phyloP scores from a whole-genome alignment of 2,329 filamentous ascomycete genomes.

The Fusarium compactum region DNA sequence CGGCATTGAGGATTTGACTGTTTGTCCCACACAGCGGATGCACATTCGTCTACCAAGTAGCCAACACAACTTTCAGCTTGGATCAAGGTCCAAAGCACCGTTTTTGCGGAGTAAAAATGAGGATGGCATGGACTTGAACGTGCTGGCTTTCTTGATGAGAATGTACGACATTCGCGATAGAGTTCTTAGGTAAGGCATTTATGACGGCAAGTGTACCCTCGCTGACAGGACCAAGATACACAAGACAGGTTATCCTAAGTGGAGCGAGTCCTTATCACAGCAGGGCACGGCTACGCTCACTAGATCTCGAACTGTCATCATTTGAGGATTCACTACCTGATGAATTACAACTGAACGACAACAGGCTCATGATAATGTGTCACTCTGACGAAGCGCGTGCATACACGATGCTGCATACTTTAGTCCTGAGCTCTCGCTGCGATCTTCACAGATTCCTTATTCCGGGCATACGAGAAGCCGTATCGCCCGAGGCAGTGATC shows the following conservation, averaged over 20 bases:
- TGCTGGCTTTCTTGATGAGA: slow-evolving; percentile 35
- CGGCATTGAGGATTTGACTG: slow-evolving; percentile 47
- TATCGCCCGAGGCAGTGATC: slow-evolving; percentile 23
- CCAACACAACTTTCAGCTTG: slow-evolving; percentile 45
- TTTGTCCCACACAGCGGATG: slow-evolving; percentile 43
- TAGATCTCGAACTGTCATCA: slow-evolving; percentile 35
- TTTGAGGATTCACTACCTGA: slow-evolving; percentile 38
- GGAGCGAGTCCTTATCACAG: slow-evolving; percentile 35
- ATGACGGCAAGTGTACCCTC: too few species aligned
- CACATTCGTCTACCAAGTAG: slow-evolving; percentile 45
- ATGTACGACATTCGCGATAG: slow-evolving; percentile 42
- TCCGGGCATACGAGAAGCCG: slow-evolving; percentile 41
- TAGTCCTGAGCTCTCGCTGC: slow-evolving; percentile 38
- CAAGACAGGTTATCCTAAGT: slow-evolving; percentile 30
- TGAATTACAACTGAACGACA: slow-evolving; percentile 33
- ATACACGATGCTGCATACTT: slow-evolving; percentile 39
- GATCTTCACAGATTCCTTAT: slow-evolving; percentile 47
- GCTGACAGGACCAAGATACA: slow-evolving; percentile 25
- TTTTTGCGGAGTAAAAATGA: slow-evolving; percentile 25
- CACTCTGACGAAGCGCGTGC: slow-evolving; percentile 40
- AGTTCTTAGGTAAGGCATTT: slow-evolving; percentile 42
- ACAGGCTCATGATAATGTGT: slow-evolving; percentile 42
- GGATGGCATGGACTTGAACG: slow-evolving; percentile 26
- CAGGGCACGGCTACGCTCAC: slow-evolving; percentile 10
- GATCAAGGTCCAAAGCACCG: slow-evolving; percentile 30